Percentiles rank a stretch among this genome's conserved stretches.
These are phyloP conservation scores for Sordariomycetes sp. DNA, from an alignment of 2,329 filamentous ascomycete genomes.

Conservation along the genomic window DNA sequence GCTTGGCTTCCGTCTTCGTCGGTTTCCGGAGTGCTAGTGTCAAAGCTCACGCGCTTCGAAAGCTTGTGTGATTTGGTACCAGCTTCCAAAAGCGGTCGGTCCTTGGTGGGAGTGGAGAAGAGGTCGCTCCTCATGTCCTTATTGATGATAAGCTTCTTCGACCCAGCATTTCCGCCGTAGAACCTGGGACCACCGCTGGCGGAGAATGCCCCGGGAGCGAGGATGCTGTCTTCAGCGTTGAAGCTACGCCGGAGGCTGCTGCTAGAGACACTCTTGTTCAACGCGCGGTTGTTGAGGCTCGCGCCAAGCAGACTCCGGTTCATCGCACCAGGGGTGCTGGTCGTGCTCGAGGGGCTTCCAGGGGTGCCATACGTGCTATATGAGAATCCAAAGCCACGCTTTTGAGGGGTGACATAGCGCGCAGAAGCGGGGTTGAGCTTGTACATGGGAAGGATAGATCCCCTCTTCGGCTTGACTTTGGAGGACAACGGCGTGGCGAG, in stretches of 20 bases:
- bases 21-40: slow-evolving; percentile 45
- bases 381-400: slow-evolving; percentile 79
- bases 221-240: slow-evolving; percentile 71
- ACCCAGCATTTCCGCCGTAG: slow-evolving; percentile 48
- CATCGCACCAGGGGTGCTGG: slow-evolving; percentile 54
- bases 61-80: slow-evolving; percentile 34
- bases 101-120: slow-evolving; percentile 46
- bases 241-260: slow-evolving; percentile 76
- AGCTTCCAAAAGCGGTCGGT: slow-evolving; percentile 25
- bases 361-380: slow-evolving; percentile 88
- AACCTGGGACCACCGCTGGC: slow-evolving; percentile 49
- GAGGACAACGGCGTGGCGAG: slow-evolving; percentile 79
- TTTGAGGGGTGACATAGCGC: slow-evolving; percentile 71
- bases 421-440: slow-evolving; percentile 73
- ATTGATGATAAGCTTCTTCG: slow-evolving; percentile 91
- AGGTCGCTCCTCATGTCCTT: slow-evolving; percentile 66
- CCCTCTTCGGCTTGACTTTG: slow-evolving; percentile 61
- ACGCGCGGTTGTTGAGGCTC: slow-evolving; percentile 54
- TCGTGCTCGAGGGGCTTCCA: slow-evolving; percentile 50
- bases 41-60: slow-evolving; percentile 87
- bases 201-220: slow-evolving; percentile 76
- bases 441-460: slow-evolving; percentile 71
- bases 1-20: slow-evolving; percentile 25
- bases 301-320: slow-evolving; percentile 52
- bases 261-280: slow-evolving; percentile 80